Evolutionary conservation across 2,329 filamentous ascomycete species (phyloP).

Genomic region (Phialemoniopsis sp.): DNA sequence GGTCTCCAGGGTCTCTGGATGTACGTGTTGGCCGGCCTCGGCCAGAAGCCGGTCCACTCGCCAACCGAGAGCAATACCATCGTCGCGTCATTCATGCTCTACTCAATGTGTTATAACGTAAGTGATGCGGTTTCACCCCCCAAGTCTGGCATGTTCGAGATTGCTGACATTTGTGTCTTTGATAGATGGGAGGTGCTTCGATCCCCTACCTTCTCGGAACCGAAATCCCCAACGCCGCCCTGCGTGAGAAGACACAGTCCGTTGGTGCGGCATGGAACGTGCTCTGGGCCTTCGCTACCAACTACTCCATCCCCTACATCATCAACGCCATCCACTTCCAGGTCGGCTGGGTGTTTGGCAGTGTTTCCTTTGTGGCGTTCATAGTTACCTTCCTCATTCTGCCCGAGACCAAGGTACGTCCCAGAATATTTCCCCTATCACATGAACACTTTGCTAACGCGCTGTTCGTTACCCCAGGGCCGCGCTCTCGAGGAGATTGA

Average conservation of each 20-base stretch:
- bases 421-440: neutral
- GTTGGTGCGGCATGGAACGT: conserved; percentile 15
- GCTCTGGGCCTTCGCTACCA: conserved; percentile 15
- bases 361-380: conserved; percentile 10
- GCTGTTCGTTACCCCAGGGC: neutral
- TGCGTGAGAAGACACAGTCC: conserved; percentile 15
- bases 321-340: conserved; percentile 11
- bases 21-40: conserved; percentile 10
- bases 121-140: neutral
- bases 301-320: conserved; percentile 15
- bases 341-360: conserved; percentile 15
- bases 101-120: conserved; percentile 10
- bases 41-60: conserved; percentile 2
- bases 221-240: conserved; percentile 12
- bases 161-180: conserved; percentile 1
- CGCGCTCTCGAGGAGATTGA: conserved; percentile 8
- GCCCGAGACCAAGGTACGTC: conserved; percentile 8
- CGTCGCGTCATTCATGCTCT: conserved; percentile 13
- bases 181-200: conserved; percentile 11
- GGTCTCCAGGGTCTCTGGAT: conserved; percentile 8
- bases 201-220: conserved; percentile 14
- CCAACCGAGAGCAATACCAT: conserved; percentile 5
- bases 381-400: conserved; percentile 13
- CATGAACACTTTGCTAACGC: neutral
- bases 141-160: neutral